Base-by-base conservation (phyloP, 2,329 filamentous ascomycete genomes). In the Penicillium sumatraense region DNA sequence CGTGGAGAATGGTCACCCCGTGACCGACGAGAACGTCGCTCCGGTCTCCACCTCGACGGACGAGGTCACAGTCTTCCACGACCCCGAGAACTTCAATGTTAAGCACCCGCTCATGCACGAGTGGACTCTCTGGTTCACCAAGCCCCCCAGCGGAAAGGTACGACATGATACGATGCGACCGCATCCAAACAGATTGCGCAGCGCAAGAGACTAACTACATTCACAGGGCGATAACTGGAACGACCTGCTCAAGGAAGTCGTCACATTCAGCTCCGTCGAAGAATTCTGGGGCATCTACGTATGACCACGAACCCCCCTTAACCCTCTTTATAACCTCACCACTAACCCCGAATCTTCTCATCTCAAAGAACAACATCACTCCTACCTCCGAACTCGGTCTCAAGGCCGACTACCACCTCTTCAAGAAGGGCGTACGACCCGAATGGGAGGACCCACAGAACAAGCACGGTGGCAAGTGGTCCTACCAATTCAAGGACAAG, bases 331-430 rank as follows among this genome's bases (percentile, higher is more conserved):
- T n/a, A n/a, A n/a, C n/a, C n/a, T n/a, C n/a, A n/a, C n/a, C n/a
- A n/a, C n/a, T n/a, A n/a, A n/a, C n/a, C n/a, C n/a, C n/a, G n/a
- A n/a, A n/a, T n/a, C n/a, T n/a, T n/a, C n/a, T n/a, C n/a, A n/a
- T n/a, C n/a, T n/a, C n/a, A n/a, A n/a, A 99, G 96, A 99, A 99
- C 85, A 99, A 99, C 78, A 97, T 99, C 75, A 91, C 93, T 48
- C 89, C 93, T 40, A 93, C 96, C 67, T 97, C 93, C 67, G 92
- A 98, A 70, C 88, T 99, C 40, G 91, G 93, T 41, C 87, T 96
- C 72, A 99, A 99, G 83, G 96, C 95, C 72, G 95, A 99, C 77
- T 99, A 99, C 81, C 96, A 99, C 74, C 89, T 99, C 41, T 99
- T 99, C 89, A 99, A 99, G 83, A 89, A 89, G 68, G 93, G 93